Percentiles rank a stretch among this genome's conserved stretches.
Conservation (phyloP, 805 yeast genomes). For the Schwanniomyces sp. region DNA sequence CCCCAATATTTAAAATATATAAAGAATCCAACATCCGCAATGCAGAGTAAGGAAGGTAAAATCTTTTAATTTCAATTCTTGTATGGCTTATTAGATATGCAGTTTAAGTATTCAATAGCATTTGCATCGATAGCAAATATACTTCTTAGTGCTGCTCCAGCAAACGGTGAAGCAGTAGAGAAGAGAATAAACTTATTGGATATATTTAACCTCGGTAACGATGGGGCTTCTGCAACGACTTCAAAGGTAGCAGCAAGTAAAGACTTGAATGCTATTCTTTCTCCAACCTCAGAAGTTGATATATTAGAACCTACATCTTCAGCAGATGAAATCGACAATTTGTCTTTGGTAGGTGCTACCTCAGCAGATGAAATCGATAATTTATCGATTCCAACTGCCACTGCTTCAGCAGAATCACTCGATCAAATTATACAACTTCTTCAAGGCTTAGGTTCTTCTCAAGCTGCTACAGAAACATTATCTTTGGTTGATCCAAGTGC, state of each 20-base stretch:
- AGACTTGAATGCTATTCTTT: not conserved
- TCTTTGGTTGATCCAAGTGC: not conserved
- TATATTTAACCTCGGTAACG: not conserved
- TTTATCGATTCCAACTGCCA: not conserved
- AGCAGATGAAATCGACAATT: not conserved
- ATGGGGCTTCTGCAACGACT: not conserved
- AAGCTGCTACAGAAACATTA: not conserved
- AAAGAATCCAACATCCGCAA: not conserved
- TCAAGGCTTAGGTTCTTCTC: not conserved
- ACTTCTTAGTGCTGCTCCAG: not conserved
- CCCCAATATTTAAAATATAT: not conserved
- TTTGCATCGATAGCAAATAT: not conserved
- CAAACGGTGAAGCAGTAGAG: not conserved
- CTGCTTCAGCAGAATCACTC: not conserved
- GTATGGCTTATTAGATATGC: not conserved
- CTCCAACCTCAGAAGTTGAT: not conserved
- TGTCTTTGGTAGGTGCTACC: too few relatives aligned
- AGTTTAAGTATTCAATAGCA: not conserved
- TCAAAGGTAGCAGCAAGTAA: too few relatives aligned
- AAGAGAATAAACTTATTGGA: not conserved
- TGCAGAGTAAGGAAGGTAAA: not conserved
- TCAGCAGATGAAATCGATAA: not conserved
- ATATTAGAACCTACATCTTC: not conserved
- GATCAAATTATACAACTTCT: not conserved
- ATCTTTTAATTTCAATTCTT: not conserved